Evolutionary conservation across 495 filamentous ascomycete genomes (phyloP), one percentile per base, ranked within the genome.

Genomic region (Penicillium macrosclerotiorum): DNA sequence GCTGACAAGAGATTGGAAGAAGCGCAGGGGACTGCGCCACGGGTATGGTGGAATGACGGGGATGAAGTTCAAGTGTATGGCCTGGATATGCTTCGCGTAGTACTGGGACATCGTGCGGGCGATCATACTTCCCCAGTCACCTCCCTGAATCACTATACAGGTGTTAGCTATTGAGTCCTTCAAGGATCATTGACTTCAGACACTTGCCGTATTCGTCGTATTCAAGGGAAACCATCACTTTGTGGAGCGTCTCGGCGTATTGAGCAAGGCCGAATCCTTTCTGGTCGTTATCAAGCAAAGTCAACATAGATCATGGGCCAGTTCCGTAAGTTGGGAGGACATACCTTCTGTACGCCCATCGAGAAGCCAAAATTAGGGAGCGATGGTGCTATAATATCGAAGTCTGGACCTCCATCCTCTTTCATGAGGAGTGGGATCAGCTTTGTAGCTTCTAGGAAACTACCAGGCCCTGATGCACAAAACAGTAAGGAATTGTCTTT

Each of bases 311-410:
- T n/a, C n/a, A n/a, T n/a, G n/a, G n/a, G n/a, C n/a, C n/a, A n/a
- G n/a, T n/a, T n/a, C n/a, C n/a, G n/a, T n/a, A n/a, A n/a, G n/a
- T n/a, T n/a, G n/a, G n/a, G n/a, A n/a, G 8, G 5, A 23, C 14
- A 13, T 37, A 77, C 78, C 60, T 77, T 74, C 31, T 65, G 70
- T 2, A 75, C 59, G 0, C 69, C 73, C 16, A 73, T 63, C 33
- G 77, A 83, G 63, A 90, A 90, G 29, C 83, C 86, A 49, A 87
- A 76, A 29, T 88, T 88, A 0, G 86, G 86, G 18, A 90, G 65
- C 8, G 83, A 85, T 3, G 87, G 85, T 6, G 77, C 81, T 9
- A 90, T 71, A 16, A 89, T 69, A 61, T 88, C 74, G 63, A 90
- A 90, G 1, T 78, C 67, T 12, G 81, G 81, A 4, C 67, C 62